Evolutionary conservation across 495 filamentous ascomycete genomes (phyloP).

Genomic region (Penicillium turbatum): DNA sequence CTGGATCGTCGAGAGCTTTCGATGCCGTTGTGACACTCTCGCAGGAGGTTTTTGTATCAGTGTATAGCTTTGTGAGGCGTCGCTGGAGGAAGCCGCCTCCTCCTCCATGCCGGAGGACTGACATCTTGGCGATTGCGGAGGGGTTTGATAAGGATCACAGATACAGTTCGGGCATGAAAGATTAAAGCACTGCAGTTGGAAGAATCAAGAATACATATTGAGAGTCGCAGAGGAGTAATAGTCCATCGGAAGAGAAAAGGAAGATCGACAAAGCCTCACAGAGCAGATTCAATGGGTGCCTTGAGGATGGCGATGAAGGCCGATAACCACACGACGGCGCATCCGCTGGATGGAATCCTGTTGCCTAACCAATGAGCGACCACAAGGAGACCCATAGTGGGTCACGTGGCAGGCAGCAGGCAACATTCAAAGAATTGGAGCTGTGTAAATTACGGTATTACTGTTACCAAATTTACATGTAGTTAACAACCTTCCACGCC

Average conservation of each 20-base stretch:
- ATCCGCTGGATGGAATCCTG: constrained; percentile 39
- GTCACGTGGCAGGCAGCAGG: constrained; percentile 40
- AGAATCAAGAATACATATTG: constrained; percentile 18
- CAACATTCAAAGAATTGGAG: too few relatives aligned
- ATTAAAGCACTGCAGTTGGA: background rate
- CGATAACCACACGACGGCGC: constrained; percentile 26
- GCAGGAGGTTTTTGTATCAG: constrained; percentile 85
- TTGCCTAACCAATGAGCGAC: constrained; percentile 48
- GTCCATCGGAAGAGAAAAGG: constrained; percentile 9
- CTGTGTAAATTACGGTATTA: background rate
- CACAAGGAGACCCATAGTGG: background rate
- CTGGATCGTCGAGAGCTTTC: constrained; percentile 52
- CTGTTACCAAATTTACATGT: too few relatives aligned
- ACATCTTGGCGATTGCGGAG: constrained; percentile 39
- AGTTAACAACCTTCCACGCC: too few relatives aligned
- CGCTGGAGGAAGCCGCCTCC: constrained; percentile 50
- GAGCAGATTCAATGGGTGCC: constrained; percentile 21
- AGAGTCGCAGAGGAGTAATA: constrained; percentile 4
- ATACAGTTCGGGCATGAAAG: constrained; percentile 5
- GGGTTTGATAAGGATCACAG: constrained; percentile 24
- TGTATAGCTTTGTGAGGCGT: constrained; percentile 83
- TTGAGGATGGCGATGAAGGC: constrained; percentile 18
- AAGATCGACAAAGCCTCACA: background rate
- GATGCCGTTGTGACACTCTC: constrained; percentile 73
- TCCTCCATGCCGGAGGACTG: constrained; percentile 44